Conservation (phyloP, 2,329 filamentous ascomycete species). For the Colletotrichum liriopes region DNA sequence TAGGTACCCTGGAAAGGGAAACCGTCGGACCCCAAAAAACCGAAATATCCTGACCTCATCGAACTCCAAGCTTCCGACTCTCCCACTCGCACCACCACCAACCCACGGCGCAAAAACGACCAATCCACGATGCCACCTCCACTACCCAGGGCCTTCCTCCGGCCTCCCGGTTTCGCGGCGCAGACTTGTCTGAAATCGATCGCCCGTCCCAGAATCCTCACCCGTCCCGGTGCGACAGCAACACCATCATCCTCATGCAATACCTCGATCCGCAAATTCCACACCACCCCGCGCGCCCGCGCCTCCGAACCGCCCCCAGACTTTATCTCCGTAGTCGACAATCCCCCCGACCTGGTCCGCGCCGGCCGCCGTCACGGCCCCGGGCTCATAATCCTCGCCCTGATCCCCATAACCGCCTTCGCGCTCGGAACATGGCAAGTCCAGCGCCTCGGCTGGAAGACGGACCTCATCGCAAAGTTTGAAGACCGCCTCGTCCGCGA, state of each 20-base stretch:
- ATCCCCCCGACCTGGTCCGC: slow-evolving; percentile 85
- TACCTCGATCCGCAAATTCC: slow-evolving; percentile 29
- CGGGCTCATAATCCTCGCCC: slow-evolving; percentile 84
- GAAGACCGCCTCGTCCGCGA: slow-evolving; percentile 92
- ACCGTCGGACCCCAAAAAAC: slow-evolving; percentile 12
- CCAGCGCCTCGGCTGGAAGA: slow-evolving; percentile 93
- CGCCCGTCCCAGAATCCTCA: background rate
- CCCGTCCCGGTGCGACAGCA: background rate
- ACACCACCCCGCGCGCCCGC: slow-evolving; percentile 42
- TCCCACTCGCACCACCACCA: slow-evolving; percentile 17
- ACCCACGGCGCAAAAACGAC: background rate
- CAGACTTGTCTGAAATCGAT: slow-evolving; percentile 15
- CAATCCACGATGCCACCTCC: slow-evolving; percentile 29
- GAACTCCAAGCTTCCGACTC: slow-evolving; percentile 13
- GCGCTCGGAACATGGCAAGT: slow-evolving; percentile 95
- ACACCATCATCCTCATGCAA: background rate
- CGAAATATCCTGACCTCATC: slow-evolving; percentile 39
- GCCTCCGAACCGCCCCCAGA: slow-evolving; percentile 61
- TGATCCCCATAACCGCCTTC: slow-evolving; percentile 95
- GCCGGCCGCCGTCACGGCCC: slow-evolving; percentile 81
- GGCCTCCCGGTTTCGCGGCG: background rate
- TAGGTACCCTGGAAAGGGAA: slow-evolving; percentile 24
- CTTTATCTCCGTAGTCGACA: slow-evolving; percentile 90
- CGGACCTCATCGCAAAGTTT: slow-evolving; percentile 89
- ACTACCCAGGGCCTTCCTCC: slow-evolving; percentile 19